phyloP scores from a whole-genome alignment of 164 flowering plant species.

The Piper betle region DNA sequence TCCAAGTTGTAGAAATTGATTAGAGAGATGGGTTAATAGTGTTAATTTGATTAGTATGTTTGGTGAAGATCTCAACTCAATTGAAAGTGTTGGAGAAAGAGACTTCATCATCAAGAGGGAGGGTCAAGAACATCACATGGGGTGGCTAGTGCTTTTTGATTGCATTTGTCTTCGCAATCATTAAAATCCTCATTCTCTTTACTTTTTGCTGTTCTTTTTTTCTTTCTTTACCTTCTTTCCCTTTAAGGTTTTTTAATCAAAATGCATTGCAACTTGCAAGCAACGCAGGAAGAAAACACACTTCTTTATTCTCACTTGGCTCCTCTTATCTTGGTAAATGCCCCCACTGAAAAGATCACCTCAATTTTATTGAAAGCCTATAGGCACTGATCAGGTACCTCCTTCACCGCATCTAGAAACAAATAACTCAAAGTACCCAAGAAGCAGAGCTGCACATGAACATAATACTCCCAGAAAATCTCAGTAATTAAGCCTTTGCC shows the following conservation, averaged over 20 bases:
- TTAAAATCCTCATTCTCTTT: conserved; percentile 4
- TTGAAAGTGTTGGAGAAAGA: conserved; percentile 13
- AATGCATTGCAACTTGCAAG: neutral
- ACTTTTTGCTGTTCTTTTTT: neutral
- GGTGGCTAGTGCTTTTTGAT: conserved; percentile 8
- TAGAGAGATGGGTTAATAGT: neutral
- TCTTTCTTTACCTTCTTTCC: neutral
- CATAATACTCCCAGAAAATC: no score
- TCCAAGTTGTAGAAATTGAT: neutral
- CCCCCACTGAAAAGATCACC: neutral
- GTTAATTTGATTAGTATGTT: conserved; percentile 1
- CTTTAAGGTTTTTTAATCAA: no score
- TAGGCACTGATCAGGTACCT: neutral
- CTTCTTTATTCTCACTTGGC: neutral
- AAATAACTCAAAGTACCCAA: neutral
- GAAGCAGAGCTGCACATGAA: no score
- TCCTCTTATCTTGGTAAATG: neutral
- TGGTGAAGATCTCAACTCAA: conserved; percentile 6
- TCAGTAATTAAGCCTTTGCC: no score
- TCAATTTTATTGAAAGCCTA: neutral
- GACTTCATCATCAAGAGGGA: conserved; percentile 12
- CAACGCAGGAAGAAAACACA: neutral
- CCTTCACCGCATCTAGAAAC: neutral
- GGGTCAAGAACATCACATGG: conserved; percentile 17
- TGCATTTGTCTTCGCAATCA: conserved; percentile 15